These are phyloP conservation scores for Skeletonema grethae DNA, from an alignment of 108 stramenopile genomes.

Conservation along the genomic window DNA sequence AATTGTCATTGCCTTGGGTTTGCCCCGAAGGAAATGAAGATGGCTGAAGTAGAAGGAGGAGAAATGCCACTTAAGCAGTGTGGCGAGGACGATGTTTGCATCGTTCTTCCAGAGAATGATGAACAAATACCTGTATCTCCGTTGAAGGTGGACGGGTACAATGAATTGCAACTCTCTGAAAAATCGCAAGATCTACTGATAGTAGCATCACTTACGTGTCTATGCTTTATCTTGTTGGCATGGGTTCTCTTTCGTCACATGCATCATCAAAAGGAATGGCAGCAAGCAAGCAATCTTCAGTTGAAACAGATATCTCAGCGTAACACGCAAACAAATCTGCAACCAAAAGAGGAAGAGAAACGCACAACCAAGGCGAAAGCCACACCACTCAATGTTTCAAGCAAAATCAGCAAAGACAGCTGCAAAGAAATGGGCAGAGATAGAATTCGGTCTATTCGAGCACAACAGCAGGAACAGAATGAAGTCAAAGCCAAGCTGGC, in stretches of 20 bases:
- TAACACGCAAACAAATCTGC: neutral
- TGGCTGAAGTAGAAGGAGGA: neutral
- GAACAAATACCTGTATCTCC: neutral
- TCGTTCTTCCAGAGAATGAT: neutral
- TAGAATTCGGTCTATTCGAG: conserved; percentile 6
- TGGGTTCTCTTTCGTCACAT: neutral
- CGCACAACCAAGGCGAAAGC: neutral
- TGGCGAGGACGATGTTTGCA: neutral
- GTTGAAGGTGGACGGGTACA: too few species aligned
- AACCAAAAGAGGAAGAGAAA: conserved; percentile 7
- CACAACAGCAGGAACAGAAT: conserved; percentile 24
- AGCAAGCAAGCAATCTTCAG: conserved; percentile 10
- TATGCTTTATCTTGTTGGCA: neutral
- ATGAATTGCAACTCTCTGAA: too few species aligned
- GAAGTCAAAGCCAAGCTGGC: conserved; percentile 2
- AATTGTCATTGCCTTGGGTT: too few species aligned
- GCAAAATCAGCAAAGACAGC: neutral
- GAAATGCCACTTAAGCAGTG: neutral
- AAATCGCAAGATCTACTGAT: neutral
- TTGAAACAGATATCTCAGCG: conserved; percentile 9
- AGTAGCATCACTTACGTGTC: neutral
- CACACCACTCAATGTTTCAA: neutral
- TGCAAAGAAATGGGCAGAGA: neutral
- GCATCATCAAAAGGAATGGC: conserved; percentile 16
- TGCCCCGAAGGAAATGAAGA: too few species aligned